Base-by-base conservation (phyloP, 148 eudicot genomes). In the Silene uniflora region DNA sequence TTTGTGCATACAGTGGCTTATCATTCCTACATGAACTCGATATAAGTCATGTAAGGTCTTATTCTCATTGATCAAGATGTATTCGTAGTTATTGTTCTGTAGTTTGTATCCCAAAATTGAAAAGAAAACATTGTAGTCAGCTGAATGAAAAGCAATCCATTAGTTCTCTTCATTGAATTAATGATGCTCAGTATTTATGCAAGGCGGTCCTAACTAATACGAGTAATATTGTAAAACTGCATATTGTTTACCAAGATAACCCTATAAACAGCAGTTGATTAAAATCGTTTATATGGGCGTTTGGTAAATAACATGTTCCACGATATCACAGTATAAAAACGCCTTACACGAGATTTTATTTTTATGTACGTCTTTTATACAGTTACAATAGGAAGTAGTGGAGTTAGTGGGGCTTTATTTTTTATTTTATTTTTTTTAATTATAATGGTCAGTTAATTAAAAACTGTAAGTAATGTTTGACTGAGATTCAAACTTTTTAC, bases 1-100 rank as follows among this genome's bases (percentile, higher is more conserved):
- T 64, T 63, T 58, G 69, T 72, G 69, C 74, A 60, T 65, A 79
- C 63, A 72, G 82, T 74, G 75, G 69, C 73, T 19, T 59, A 44
- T 67, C 14, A 65, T 72, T 65, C 56, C 76, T 22, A 35, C 60
- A 14, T 25, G 69, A 78, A 56, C 32, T 52, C 7, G 72, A 54
- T 23, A 22, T 27, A 72, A 19, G 19, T 56, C 67, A 54, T 49
- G 44, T 9, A 54, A 27, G 44, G 60, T 42, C 54, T 47, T 21
- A 47, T 56, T 72, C 16, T 23, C 60, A 7, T 49, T 49, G 12
- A 5, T 69, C 6, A 23, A 24, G 71, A 68, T 44, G 71, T 67
- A n/a, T 6, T 39, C 23, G 10, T 71, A 21, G 22, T 52, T 49
- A 71, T 22, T 54, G 17, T 16, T 3, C 56, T 52, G 17, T 52